These are phyloP conservation scores for Colletotrichum sp. DNA, from an alignment of 2,329 filamentous ascomycete genomes.

Conservation along the genomic window DNA sequence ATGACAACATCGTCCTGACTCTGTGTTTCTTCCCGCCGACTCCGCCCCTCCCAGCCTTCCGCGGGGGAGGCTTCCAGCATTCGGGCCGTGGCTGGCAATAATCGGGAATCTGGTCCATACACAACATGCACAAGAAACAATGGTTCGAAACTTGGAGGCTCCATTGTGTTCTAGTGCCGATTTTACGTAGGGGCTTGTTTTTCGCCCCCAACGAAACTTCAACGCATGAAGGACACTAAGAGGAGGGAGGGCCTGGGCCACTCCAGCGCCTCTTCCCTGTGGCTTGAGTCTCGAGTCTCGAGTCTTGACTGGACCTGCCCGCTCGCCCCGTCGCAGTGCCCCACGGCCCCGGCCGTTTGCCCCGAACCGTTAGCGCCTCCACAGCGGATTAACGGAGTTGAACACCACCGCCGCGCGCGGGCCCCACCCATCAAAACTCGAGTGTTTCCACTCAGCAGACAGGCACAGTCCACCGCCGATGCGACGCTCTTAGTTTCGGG, in stretches of 20 bases:
- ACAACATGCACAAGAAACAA: background rate
- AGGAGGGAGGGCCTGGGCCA: background rate
- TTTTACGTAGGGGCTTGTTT: background rate
- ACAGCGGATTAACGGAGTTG: background rate
- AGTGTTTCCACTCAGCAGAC: background rate
- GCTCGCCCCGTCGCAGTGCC: background rate
- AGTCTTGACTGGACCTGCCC: background rate
- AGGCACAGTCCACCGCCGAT: conserved; percentile 3
- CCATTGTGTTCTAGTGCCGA: background rate
- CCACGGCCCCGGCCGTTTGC: background rate
- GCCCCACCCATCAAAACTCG: background rate
- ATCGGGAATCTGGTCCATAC: background rate
- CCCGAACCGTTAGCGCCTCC: conserved; percentile 5
- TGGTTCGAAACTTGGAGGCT: background rate
- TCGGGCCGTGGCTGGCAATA: background rate
- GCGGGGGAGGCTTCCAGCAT: background rate
- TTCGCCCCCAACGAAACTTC: background rate
- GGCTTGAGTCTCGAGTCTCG: background rate
- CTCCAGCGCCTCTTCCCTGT: background rate
- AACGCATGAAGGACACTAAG: background rate
- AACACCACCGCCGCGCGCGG: background rate
- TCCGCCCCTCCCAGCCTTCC: background rate
- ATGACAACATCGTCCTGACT: background rate
- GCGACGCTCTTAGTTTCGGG: conserved; percentile 6
- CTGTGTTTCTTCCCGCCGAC: background rate